Conservation (phyloP, 768 basidiomycete genomes). For the Podaxis carcinomalis region DNA sequence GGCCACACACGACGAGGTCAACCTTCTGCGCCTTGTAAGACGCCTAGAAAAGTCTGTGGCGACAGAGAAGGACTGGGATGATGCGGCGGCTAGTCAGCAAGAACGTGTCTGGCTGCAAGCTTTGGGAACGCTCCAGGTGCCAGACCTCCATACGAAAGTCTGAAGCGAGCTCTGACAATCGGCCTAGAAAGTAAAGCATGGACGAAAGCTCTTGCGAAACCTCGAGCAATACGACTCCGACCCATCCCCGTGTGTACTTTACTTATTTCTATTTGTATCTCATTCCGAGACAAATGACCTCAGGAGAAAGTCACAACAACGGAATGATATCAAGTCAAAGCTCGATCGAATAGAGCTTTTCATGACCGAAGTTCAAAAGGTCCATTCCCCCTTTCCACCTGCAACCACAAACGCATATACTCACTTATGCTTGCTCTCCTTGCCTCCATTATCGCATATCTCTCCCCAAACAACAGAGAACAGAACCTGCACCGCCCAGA, state of each 20-base stretch:
- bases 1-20: constrained; percentile 11
- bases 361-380: constrained; percentile 50
- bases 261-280: background rate
- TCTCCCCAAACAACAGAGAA: constrained; percentile 27
- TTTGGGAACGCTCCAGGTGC: background rate
- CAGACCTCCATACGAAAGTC: background rate
- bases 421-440: background rate
- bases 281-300: background rate
- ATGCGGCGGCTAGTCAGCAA: background rate
- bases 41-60: constrained; percentile 9
- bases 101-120: background rate
- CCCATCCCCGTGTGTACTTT: background rate
- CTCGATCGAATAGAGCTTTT: constrained; percentile 53
- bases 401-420: background rate
- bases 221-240: background rate
- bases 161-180: background rate
- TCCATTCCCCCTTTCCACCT: constrained; percentile 20
- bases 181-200: constrained; percentile 12
- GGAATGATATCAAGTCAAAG: constrained; percentile 43
- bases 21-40: constrained; percentile 9
- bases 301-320: constrained; percentile 41
- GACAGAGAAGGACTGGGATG: constrained; percentile 1
- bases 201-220: constrained; percentile 10
- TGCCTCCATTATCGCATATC: background rate
- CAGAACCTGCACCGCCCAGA: constrained; percentile 32